Conservation (phyloP, 1,284 basidiomycete species). For the Apiotrichum porosum region DNA sequence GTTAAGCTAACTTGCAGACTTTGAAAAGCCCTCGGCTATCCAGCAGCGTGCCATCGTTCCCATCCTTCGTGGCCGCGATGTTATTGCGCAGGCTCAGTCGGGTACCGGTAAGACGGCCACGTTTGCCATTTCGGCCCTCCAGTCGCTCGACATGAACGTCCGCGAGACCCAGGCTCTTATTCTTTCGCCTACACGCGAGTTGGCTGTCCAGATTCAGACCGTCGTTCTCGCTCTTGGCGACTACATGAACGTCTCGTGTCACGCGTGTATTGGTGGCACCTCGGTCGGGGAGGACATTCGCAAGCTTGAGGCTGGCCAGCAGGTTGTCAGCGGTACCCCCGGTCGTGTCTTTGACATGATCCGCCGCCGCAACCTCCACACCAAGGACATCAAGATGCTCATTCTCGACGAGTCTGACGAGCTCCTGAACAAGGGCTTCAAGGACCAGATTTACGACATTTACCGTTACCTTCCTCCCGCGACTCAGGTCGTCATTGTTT, state of each 20-base stretch:
- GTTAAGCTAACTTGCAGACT: constrained; percentile 58
- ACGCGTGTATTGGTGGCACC: constrained; percentile 97
- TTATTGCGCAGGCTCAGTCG: constrained; percentile 97
- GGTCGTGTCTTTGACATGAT: constrained; percentile 99
- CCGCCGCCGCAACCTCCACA: constrained; percentile 83
- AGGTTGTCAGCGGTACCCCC: constrained; percentile 95
- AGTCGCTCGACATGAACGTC: constrained; percentile 89
- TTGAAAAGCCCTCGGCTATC: constrained; percentile 98
- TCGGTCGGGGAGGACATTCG: constrained; percentile 97
- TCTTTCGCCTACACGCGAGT: constrained; percentile 87
- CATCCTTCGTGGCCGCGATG: constrained; percentile 90
- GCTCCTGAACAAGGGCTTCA: constrained; percentile 96
- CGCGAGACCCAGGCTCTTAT: constrained; percentile 96
- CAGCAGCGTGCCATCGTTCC: constrained; percentile 97
- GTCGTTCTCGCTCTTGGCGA: constrained; percentile 95
- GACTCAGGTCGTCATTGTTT: constrained; percentile 94
- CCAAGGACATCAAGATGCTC: constrained; percentile 99
- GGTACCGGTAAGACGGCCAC: constrained; percentile 99
- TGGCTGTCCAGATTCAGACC: constrained; percentile 97
- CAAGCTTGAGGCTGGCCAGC: constrained; percentile 96
- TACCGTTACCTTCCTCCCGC: constrained; percentile 97
- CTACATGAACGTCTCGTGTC: constrained; percentile 99
- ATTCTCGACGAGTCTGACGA: constrained; percentile 98
- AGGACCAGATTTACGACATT: constrained; percentile 99
- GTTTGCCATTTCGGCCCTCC: constrained; percentile 88